Evolutionary conservation across 495 filamentous ascomycete genomes (phyloP), one percentile per base, ranked within the genome.

Genomic region (Daldinia decipiens): DNA sequence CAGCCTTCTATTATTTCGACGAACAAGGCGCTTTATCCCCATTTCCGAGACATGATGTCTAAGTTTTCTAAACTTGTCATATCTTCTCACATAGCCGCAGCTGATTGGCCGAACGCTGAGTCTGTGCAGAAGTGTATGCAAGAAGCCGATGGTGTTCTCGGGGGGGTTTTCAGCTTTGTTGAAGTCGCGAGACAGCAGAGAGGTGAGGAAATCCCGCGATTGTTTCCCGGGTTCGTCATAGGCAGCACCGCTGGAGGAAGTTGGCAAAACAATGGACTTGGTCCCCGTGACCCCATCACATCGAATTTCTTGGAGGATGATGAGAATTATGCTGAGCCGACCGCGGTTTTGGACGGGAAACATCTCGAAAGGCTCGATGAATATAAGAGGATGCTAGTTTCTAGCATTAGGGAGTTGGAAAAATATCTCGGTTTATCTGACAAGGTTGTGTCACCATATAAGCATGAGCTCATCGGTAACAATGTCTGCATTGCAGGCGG

Each of bases 31-130:
- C 83, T 99, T 47, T 98, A 98, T 74, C 95, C 96, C 31, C 93
- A 98, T 81, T 99, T 98, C 80, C 88, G 96, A 56, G 96, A 98
- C 76, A 98, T 97, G 91, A 99, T 99, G 95, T 98, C 95, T 5
- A 92, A 95, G 72, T 98, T 98, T 80, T 98, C 96, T 39, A 99
- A 98, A 79, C 84, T 99, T 39, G 96, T 99, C 24, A 87, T 99
- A 36, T 98, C 95, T 21, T 98, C 95, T n/a, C 95, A 98, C 78
- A 97, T 98, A 75, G 95, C 95, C 38, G 92, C 95, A 24, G 91
- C 95, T 31, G 95, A 98, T 78, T 98, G 92, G 88, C 93, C 94
- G 21, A 88, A 87, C 65, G 83, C 87, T 36, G 95, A 99, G 76
- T 96, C 95, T 2, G 90, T 93, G 64, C 87, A 94, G 52, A 99